Percentiles rank a stretch among this genome's conserved stretches.
Conservation (phyloP, 1,284 basidiomycete species). For the Ganoderma boninense region DNA sequence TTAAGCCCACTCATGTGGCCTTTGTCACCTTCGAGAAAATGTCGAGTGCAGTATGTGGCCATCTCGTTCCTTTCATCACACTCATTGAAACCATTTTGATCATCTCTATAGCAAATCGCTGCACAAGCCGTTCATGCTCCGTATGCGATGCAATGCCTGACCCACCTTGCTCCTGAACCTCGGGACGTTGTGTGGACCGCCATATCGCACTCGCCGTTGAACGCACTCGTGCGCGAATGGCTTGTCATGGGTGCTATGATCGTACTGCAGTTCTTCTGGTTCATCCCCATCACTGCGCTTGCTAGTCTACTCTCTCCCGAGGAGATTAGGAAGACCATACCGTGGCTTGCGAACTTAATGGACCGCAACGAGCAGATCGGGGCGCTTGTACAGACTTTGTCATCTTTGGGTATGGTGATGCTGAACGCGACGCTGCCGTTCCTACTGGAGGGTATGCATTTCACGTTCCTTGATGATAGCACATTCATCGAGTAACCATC, state of each 20-base stretch:
- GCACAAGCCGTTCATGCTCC: slow-evolving; percentile 87
- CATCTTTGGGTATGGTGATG: slow-evolving; percentile 88
- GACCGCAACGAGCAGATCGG: slow-evolving; percentile 82
- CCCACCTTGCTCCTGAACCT: slow-evolving; percentile 89
- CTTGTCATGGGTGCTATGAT: slow-evolving; percentile 57
- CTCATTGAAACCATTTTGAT: neutral
- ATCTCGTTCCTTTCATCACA: neutral
- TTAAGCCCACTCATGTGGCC: slow-evolving; percentile 83
- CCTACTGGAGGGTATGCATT: slow-evolving; percentile 80
- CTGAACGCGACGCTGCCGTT: slow-evolving; percentile 93
- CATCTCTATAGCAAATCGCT: slow-evolving; percentile 79
- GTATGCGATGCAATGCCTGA: slow-evolving; percentile 70
- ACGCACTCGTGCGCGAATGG: slow-evolving; percentile 44
- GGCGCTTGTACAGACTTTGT: slow-evolving; percentile 92
- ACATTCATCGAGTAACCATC: slow-evolving; percentile 11
- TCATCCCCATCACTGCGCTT: slow-evolving; percentile 86
- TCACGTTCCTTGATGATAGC: neutral
- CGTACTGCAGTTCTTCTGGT: slow-evolving; percentile 85
- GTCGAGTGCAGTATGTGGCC: slow-evolving; percentile 79
- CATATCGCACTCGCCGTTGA: slow-evolving; percentile 70
- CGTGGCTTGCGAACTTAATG: slow-evolving; percentile 84
- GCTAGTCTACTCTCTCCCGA: slow-evolving; percentile 89
- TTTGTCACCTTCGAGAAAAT: slow-evolving; percentile 99
- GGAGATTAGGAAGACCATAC: slow-evolving; percentile 90
- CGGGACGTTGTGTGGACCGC: slow-evolving; percentile 96